phyloP scores from a whole-genome alignment of 345 rosid species.

The Salix suchowensis region DNA sequence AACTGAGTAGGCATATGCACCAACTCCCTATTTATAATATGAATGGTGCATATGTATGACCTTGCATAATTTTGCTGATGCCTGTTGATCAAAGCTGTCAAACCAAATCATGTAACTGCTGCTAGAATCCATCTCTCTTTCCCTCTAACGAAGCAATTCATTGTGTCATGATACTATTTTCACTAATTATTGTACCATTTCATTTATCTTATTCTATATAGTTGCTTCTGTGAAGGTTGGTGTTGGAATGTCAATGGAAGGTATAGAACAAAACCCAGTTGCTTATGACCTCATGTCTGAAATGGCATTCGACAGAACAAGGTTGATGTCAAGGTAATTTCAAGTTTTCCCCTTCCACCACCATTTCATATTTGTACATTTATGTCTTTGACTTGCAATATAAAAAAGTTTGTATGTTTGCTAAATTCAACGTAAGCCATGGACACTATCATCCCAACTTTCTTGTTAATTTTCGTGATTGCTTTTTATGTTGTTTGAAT shows the following conservation, averaged over 20 bases:
- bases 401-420: background rate
- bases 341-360: background rate
- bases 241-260: constrained; percentile 78
- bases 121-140: too few relatives aligned
- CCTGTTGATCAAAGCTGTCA: too few relatives aligned
- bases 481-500: background rate
- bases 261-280: constrained; percentile 74
- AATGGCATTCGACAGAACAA: constrained; percentile 61
- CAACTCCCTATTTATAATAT: too few relatives aligned
- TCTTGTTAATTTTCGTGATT: background rate
- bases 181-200: background rate
- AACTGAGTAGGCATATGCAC: too few relatives aligned
- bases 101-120: too few relatives aligned
- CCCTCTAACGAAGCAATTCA: background rate
- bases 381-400: background rate
- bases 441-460: background rate
- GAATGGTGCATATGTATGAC: too few relatives aligned
- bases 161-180: background rate
- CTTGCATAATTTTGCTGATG: too few relatives aligned
- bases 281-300: constrained; percentile 74
- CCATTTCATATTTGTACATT: background rate
- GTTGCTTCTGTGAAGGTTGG: constrained; percentile 49
- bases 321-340: constrained; percentile 56
- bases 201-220: constrained; percentile 12
- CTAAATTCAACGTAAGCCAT: background rate